phyloP scores from a whole-genome alignment of 2,329 filamentous ascomycete species.

The Raffaelea deltoideospora region DNA sequence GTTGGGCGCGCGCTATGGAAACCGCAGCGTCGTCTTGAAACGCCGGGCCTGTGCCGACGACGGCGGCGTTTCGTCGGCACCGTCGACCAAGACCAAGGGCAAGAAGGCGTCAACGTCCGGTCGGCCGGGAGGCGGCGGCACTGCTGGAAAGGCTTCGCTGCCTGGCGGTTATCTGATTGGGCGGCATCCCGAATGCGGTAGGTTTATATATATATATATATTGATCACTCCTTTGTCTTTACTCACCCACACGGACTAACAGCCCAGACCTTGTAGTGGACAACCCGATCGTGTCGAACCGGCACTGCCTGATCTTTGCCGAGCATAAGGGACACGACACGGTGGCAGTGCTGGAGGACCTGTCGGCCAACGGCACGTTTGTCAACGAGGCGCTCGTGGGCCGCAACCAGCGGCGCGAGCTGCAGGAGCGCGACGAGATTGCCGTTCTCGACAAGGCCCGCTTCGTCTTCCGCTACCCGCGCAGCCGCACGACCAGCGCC shows the following conservation, averaged over 20 bases:
- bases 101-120: constrained; percentile 21
- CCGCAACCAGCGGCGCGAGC: constrained; percentile 77
- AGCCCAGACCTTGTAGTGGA: constrained; percentile 53
- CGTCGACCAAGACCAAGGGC: constrained; percentile 20
- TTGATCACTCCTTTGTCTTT: background rate
- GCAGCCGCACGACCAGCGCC: constrained; percentile 53
- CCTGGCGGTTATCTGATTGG: constrained; percentile 84
- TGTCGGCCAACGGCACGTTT: constrained; percentile 93
- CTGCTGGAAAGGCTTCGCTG: constrained; percentile 45
- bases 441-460: constrained; percentile 71
- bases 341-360: constrained; percentile 71
- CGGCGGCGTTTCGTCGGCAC: background rate
- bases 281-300: constrained; percentile 72
- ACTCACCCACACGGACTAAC: constrained; percentile 7
- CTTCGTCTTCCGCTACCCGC: constrained; percentile 86
- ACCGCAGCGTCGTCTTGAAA: constrained; percentile 55
- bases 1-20: constrained; percentile 52
- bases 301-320: constrained; percentile 43
- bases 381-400: constrained; percentile 86
- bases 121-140: constrained; percentile 32
- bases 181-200: constrained; percentile 85
- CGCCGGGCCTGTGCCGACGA: constrained; percentile 54
- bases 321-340: constrained; percentile 23
- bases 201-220: too few relatives aligned
- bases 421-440: constrained; percentile 83